Evolutionary conservation across 2,329 filamentous ascomycete genomes (phyloP), one percentile per base, ranked within the genome.

Genomic region (Penicillium sp.): DNA sequence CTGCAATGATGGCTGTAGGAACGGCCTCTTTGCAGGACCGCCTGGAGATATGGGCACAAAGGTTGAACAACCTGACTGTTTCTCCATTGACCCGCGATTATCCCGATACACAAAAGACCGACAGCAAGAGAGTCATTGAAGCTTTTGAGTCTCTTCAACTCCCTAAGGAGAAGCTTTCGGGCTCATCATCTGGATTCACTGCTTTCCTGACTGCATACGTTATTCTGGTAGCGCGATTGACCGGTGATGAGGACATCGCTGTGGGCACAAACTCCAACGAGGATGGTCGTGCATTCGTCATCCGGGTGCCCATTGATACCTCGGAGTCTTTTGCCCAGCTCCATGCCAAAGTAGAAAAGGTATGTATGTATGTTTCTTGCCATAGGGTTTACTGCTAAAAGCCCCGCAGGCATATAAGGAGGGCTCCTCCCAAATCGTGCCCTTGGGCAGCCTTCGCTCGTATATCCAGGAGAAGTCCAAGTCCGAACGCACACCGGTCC

Each of bases 161-260:
- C 21, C 67, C 75, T 2, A 67, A 71, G 42, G 69, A 71, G 29
- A 76, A 75, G 58, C 61, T 80, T 58, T 67, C 72, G 38, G 59
- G 69, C 52, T 63, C 73, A 31, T 63, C 69, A 19, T 73, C 76
- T 4, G 61, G 68, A 0, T 78, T 79, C 52, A 75, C 72, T 3
- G 69, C 78, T 41, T 70, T 81, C 47, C 64, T 80, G 58, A 73
- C 78, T 23, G 76, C 78, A 21, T 77, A 78, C 47, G 69, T 78
- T 3, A 69, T 78, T 50, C 68, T 81, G 45, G 77, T 78, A 23
- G 74, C 74, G 59, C 75, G 78, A 58, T 67, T 81, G 62, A 80
- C 78, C 15, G 79, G 78, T 19, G 78, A 81, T 58, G 79, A 81
- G 61, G 78, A 81, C 62, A 80, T 81, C 59, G 76, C 77, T 35